Percentiles rank a stretch among this genome's conserved stretches.
These are phyloP conservation scores for Trametes meyenii DNA, from an alignment of 768 basidiomycete genomes.

Conservation along the genomic window DNA sequence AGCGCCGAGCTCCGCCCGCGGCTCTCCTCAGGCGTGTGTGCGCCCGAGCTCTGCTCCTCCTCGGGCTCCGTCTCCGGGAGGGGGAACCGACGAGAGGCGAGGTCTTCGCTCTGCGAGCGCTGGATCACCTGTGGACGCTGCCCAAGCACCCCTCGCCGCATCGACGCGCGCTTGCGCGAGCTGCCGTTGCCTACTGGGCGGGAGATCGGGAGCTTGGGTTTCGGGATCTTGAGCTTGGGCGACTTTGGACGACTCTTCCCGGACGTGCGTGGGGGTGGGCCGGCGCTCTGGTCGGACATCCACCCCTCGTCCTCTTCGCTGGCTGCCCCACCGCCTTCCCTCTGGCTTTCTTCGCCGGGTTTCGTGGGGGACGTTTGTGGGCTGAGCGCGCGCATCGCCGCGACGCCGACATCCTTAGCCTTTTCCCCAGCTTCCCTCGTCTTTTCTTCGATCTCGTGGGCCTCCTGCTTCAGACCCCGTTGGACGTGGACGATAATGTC, in stretches of 20 bases:
- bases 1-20: slow-evolving; percentile 25
- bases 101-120: slow-evolving; percentile 20
- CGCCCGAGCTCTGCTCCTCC: slow-evolving; percentile 15
- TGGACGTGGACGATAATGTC: slow-evolving; percentile 23
- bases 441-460: slow-evolving; percentile 19
- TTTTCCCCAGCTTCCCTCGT: slow-evolving; percentile 24
- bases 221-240: slow-evolving; percentile 27
- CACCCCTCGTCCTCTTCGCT: slow-evolving; percentile 65
- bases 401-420: slow-evolving; percentile 24
- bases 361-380: slow-evolving; percentile 6
- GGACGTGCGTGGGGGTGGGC: slow-evolving; percentile 10
- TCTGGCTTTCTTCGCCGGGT: not conserved
- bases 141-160: slow-evolving; percentile 23
- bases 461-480: slow-evolving; percentile 24
- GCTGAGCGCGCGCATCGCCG: slow-evolving; percentile 23
- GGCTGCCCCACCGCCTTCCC: not conserved
- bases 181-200: slow-evolving; percentile 12
- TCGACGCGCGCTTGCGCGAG: slow-evolving; percentile 18
- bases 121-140: slow-evolving; percentile 16
- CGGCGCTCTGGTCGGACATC: slow-evolving; percentile 57
- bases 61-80: not conserved
- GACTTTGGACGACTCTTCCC: slow-evolving; percentile 21
- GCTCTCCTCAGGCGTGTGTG: slow-evolving; percentile 23
- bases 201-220: slow-evolving; percentile 17
- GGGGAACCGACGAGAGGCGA: not conserved